These are phyloP conservation scores for Alternaria sp. DNA, from an alignment of 2,329 filamentous ascomycete species.

Conservation along the genomic window DNA sequence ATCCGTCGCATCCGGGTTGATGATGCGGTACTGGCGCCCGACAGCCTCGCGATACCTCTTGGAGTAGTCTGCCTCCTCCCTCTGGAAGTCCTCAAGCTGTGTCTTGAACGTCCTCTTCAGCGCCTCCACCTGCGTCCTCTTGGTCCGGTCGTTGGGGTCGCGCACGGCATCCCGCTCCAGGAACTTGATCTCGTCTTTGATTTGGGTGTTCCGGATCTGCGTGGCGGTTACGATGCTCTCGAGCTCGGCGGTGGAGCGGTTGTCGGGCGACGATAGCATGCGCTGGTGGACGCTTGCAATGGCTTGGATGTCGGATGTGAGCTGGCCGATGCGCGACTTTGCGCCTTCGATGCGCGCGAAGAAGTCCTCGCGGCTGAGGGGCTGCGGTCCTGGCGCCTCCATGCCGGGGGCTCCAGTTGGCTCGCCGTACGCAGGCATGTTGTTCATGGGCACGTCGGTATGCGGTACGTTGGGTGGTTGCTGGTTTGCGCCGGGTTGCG, in stretches of 20 bases:
- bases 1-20: slow-evolving; percentile 80
- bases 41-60: slow-evolving; percentile 78
- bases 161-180: slow-evolving; percentile 73
- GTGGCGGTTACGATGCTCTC: slow-evolving; percentile 74
- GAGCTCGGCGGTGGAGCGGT: slow-evolving; percentile 59
- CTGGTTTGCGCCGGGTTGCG: slow-evolving; percentile 32
- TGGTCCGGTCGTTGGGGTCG: slow-evolving; percentile 68
- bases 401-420: slow-evolving; percentile 39
- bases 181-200: slow-evolving; percentile 79
- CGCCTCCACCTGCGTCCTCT: slow-evolving; percentile 71
- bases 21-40: slow-evolving; percentile 78
- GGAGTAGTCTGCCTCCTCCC: slow-evolving; percentile 74
- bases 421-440: slow-evolving; percentile 5
- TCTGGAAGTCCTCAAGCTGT: slow-evolving; percentile 72
- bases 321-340: slow-evolving; percentile 70
- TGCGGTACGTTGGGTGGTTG: slow-evolving; percentile 18
- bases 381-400: slow-evolving; percentile 60
- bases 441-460: slow-evolving; percentile 21
- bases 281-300: slow-evolving; percentile 76
- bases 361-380: slow-evolving; percentile 70
- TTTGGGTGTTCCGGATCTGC: slow-evolving; percentile 60
- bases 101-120: slow-evolving; percentile 76
- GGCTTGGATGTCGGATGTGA: slow-evolving; percentile 70
- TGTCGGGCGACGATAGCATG: slow-evolving; percentile 70
- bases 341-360: slow-evolving; percentile 70